Conservation (phyloP, 352 stramenopile species). For the Phytophthora hibernalis region DNA sequence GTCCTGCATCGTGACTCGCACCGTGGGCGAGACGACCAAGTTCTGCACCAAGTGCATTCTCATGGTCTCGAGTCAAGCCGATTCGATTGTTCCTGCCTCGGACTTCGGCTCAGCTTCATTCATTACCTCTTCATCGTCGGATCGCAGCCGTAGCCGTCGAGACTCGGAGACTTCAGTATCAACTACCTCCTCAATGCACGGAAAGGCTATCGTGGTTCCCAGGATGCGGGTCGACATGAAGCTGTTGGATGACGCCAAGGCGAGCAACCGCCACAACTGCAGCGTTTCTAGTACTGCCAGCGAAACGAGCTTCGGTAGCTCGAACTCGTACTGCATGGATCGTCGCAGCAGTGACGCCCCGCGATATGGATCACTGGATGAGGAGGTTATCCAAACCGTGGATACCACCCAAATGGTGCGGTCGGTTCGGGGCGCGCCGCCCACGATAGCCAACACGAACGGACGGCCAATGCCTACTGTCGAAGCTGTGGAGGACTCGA, state of each 20-base stretch:
- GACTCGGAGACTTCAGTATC: conserved; percentile 38
- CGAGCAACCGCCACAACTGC: conserved; percentile 33
- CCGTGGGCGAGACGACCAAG: conserved; percentile 58
- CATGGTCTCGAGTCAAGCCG: conserved; percentile 54
- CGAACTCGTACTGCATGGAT: conserved; percentile 41
- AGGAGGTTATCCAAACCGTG: conserved; percentile 49
- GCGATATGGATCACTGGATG: conserved; percentile 41
- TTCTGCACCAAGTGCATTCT: conserved; percentile 82
- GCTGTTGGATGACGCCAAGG: conserved; percentile 44
- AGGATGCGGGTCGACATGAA: conserved; percentile 53
- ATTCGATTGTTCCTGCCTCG: conserved; percentile 30
- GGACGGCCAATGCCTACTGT: conserved; percentile 29
- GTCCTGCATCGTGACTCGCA: conserved; percentile 71
- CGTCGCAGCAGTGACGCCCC: conserved; percentile 37
- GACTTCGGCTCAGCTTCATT: conserved; percentile 41
- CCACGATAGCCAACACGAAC: conserved; percentile 17
- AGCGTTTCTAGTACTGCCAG: conserved; percentile 51
- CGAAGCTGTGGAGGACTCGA: conserved; percentile 63
- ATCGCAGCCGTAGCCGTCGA: conserved; percentile 27
- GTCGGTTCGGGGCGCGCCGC: conserved; percentile 12
- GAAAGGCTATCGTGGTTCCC: conserved; percentile 17
- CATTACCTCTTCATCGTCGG: conserved; percentile 40
- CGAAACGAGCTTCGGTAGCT: conserved; percentile 53
- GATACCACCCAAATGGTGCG: conserved; percentile 51
- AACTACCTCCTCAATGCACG: conserved; percentile 33